A percentile compares a stretch with the other conserved stretches of the same genome.
phyloP scores from a whole-genome alignment of 23 red algal genomes.

The Pyropia yezoensis region DNA sequence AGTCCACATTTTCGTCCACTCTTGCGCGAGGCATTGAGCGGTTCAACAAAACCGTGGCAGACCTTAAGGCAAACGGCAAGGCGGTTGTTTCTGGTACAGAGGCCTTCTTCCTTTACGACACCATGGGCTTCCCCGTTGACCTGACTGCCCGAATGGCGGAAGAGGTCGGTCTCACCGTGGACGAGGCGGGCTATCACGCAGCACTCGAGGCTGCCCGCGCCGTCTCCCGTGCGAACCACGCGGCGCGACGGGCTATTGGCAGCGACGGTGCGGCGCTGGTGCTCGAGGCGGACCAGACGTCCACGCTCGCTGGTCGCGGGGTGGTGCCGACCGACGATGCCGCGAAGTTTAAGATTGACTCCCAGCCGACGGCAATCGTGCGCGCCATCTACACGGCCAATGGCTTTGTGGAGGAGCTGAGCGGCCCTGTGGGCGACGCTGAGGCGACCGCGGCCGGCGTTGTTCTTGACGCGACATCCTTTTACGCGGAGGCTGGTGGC shows the following conservation, averaged over 20 bases:
- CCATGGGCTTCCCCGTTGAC: slow-evolving; percentile 99
- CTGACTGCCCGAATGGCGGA: slow-evolving; percentile 89
- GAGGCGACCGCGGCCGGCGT: slow-evolving; percentile 42
- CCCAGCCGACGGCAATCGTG: slow-evolving; percentile 26
- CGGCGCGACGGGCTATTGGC: slow-evolving; percentile 19
- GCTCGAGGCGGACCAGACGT: slow-evolving; percentile 80
- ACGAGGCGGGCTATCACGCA: slow-evolving; percentile 59
- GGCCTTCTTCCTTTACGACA: slow-evolving; percentile 99
- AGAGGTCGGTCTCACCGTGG: slow-evolving; percentile 74
- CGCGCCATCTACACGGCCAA: slow-evolving; percentile 68
- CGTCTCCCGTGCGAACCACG: slow-evolving; percentile 66
- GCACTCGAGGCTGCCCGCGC: slow-evolving; percentile 60
- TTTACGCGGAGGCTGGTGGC: slow-evolving; percentile 93
- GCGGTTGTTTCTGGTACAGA: slow-evolving; percentile 69
- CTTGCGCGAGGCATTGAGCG: slow-evolving; percentile 74
- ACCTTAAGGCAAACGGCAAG: slow-evolving; percentile 15
- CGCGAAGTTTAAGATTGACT: slow-evolving; percentile 70
- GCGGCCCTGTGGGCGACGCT: too few relatives aligned
- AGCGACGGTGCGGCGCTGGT: slow-evolving; percentile 32
- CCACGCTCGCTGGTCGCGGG: slow-evolving; percentile 11
- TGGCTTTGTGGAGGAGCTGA: slow-evolving; percentile 19
- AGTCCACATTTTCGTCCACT: slow-evolving; percentile 72
- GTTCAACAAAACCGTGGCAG: slow-evolving; percentile 57
- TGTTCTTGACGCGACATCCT: slow-evolving; percentile 69
- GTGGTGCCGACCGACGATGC: slow-evolving; percentile 61